These are phyloP conservation scores for Penstemon newberryi DNA, from an alignment of 257 asterid species.

Conservation along the genomic window DNA sequence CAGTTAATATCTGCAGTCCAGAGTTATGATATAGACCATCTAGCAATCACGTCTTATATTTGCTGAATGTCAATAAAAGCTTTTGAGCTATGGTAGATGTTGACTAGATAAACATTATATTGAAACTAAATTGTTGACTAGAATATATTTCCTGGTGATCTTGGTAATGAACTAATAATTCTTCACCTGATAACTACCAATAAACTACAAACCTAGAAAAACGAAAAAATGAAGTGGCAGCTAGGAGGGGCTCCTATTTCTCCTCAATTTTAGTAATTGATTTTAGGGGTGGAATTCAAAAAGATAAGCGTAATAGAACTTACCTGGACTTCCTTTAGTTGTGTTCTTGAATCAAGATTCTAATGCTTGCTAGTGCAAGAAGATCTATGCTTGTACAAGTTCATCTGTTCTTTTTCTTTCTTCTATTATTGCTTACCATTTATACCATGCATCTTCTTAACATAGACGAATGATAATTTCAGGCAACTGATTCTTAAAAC, in stretches of 20 bases:
- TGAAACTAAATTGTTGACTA: slow-evolving; percentile 10
- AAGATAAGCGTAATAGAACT: background rate
- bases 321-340: background rate
- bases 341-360: background rate
- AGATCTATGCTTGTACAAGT: slow-evolving; percentile 1
- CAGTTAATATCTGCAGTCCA: too few relatives aligned
- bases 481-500: background rate
- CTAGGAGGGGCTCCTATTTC: slow-evolving; percentile 5
- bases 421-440: background rate
- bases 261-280: background rate
- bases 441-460: background rate
- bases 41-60: background rate
- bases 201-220: too few relatives aligned
- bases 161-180: background rate
- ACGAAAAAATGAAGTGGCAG: background rate
- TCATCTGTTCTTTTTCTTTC: background rate
- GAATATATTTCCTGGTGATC: slow-evolving; percentile 10
- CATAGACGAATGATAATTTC: background rate
- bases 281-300: background rate
- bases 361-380: background rate
- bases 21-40: too few relatives aligned
- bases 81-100: background rate
- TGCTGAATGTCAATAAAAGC: slow-evolving; percentile 5
- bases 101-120: background rate
- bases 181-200: too few relatives aligned